Base-by-base conservation (phyloP, 1,284 basidiomycete species). In the Coniophora puteana region DNA sequence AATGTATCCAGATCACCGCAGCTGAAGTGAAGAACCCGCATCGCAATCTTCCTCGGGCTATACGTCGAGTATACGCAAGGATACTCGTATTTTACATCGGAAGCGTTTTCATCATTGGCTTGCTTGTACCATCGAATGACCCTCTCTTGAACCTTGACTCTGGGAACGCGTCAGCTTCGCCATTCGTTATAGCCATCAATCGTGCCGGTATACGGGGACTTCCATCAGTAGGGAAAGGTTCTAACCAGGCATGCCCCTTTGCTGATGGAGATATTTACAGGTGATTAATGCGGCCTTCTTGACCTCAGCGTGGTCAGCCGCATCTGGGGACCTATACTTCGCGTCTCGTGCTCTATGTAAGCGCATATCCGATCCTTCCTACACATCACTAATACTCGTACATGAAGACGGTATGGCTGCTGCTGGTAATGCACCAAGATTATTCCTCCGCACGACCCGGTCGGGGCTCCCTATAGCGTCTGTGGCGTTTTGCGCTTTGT, bases 231-330 rank as follows among this genome's bases (percentile, higher is more conserved):
- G 66, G 33, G 10, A n/a, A 27, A 27, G 10, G 26, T n/a, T 10
- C n/a, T 27, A 10, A 16, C 7, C n/a, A 8, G 20, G 14, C 29
- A 16, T 18, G n/a, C 29, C 6, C n/a, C 8, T 6, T 7, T n/a
- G 8, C 29, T n/a, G n/a, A 31, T 6, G 29, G n/a, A n/a, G 23
- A 20, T 18, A 22, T 21, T 10, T 28, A 4, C 25, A 61, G 57
- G 47, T 79, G 56, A 76, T 82, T 61, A 83, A 83, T 53, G 80
- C 80, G n/a, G 69, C 67, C 40, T 68, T 83, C 26, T 57, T 82
- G 35, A 74, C 73, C 16, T 74, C 76, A 4, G 80, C 80, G 2
- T 74, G 74, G 62, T 78, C 75, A 1, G 76, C 79, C 1, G 78
- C 72, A 2, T 74, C 69, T 33, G 72, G 72, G 22, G 71, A 78